Percentiles rank a stretch among this genome's conserved stretches.
Conservation (phyloP, 371 early-diverging fungal genomes). For the Rhizopus microsporus region DNA sequence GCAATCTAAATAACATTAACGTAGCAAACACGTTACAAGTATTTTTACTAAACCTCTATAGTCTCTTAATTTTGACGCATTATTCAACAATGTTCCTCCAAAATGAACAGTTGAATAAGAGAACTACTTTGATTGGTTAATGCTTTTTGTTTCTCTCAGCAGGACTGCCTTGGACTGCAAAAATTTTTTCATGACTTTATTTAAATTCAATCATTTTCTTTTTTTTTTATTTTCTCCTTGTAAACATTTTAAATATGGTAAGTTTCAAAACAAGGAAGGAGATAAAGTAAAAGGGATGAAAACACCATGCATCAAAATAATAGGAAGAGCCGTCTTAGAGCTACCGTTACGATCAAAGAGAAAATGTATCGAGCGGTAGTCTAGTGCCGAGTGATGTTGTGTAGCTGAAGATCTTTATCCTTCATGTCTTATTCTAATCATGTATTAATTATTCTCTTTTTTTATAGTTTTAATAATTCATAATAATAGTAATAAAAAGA, state of each 20-base stretch:
- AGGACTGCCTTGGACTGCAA: too few relatives aligned
- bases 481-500: background rate
- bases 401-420: background rate
- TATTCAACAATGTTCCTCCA: too few relatives aligned
- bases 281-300: constrained; percentile 23
- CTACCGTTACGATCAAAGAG: constrained; percentile 13
- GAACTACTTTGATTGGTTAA: too few relatives aligned
- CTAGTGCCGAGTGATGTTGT: constrained; percentile 32
- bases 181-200: background rate
- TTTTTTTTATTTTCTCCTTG: background rate
- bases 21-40: too few relatives aligned
- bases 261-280: background rate
- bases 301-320: constrained; percentile 31
- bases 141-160: too few relatives aligned
- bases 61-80: too few relatives aligned
- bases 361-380: constrained; percentile 8
- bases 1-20: too few relatives aligned
- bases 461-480: background rate
- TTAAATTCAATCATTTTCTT: background rate
- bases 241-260: background rate
- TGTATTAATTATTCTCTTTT: background rate
- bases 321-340: constrained; percentile 39
- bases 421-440: background rate
- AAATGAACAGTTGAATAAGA: too few relatives aligned
- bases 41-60: too few relatives aligned